phyloP scores from a whole-genome alignment of 345 rosid genomes.

The Cardiospermum halicacabum region DNA sequence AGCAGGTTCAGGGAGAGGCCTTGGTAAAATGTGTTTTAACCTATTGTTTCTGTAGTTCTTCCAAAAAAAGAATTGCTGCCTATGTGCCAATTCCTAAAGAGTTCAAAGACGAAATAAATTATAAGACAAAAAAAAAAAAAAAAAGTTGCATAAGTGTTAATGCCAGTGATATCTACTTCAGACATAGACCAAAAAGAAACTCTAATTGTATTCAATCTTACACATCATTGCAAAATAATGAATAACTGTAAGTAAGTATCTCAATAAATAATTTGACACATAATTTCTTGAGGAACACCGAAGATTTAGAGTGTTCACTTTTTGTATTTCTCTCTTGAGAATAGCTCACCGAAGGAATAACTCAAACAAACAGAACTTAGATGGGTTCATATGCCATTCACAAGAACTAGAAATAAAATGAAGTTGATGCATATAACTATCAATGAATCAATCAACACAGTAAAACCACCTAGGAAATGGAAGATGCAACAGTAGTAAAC shows the following conservation, averaged over 20 bases:
- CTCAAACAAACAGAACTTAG: background rate
- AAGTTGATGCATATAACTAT: background rate
- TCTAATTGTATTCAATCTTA: background rate
- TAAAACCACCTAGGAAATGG: background rate
- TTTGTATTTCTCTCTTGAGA: background rate
- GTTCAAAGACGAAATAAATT: slow-evolving; percentile 10
- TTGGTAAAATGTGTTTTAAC: slow-evolving; percentile 83
- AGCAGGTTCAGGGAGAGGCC: slow-evolving; percentile 85
- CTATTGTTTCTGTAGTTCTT: slow-evolving; percentile 95
- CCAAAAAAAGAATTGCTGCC: slow-evolving; percentile 98
- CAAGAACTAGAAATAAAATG: background rate
- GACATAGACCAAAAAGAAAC: background rate
- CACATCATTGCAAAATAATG: background rate
- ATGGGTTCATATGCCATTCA: background rate
- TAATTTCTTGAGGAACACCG: background rate
- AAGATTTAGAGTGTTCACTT: background rate
- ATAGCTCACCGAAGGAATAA: background rate
- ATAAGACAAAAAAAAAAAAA: slow-evolving; percentile 3
- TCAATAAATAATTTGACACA: background rate
- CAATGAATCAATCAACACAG: background rate
- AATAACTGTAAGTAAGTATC: background rate
- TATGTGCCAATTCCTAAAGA: slow-evolving; percentile 81
- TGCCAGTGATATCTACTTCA: background rate
- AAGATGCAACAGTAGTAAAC: background rate
- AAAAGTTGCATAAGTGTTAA: background rate